Conservation (phyloP, 202 grass and related monocot species). For the Brachypodium distachyon region DNA sequence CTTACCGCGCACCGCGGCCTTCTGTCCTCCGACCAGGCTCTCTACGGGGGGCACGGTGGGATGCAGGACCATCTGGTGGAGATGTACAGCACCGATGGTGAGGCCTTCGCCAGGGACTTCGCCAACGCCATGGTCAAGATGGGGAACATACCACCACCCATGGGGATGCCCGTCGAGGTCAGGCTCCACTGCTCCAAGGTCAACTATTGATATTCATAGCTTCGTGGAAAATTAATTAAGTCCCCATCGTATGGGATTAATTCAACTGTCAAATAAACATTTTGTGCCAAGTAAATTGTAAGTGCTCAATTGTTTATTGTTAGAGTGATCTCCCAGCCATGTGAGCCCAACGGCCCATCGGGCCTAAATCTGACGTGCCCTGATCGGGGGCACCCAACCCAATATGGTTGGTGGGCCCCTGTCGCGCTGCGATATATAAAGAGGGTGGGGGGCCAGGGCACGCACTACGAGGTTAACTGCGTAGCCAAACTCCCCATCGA, state of each 20-base stretch:
- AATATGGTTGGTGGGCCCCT: no score
- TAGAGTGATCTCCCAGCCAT: no score
- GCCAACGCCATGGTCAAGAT: conserved; percentile 4
- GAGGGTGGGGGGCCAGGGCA: no score
- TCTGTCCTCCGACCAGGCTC: background rate
- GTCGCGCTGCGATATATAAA: no score
- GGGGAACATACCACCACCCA: background rate
- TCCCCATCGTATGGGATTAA: background rate
- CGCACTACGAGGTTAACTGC: no score
- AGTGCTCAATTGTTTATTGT: no score
- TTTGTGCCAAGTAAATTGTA: background rate
- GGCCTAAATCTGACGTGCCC: no score
- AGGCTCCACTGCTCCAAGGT: background rate
- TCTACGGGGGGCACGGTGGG: background rate
- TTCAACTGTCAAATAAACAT: background rate
- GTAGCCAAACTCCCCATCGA: no score
- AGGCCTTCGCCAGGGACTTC: background rate
- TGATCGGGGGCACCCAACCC: no score
- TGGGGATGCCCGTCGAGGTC: background rate
- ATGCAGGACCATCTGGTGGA: background rate
- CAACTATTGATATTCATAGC: background rate
- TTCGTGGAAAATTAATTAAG: background rate
- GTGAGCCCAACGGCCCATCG: no score
- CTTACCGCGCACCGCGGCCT: background rate
- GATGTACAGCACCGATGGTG: background rate